Conservation (phyloP, 345 rosid genomes). For the Raphanus sativus region DNA sequence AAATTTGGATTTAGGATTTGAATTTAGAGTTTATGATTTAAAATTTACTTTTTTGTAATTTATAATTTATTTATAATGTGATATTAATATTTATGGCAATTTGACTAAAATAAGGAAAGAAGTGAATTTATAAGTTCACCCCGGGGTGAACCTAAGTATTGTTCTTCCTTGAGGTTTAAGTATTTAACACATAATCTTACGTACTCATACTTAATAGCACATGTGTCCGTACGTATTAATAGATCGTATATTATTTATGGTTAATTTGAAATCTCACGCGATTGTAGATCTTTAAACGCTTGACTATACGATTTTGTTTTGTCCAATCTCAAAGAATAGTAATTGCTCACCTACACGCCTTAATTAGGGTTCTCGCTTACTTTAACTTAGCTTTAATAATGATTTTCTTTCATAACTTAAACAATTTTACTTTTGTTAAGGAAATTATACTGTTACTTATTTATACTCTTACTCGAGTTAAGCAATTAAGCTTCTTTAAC, state of each 20-base stretch:
- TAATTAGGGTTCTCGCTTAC: slow-evolving; percentile 25
- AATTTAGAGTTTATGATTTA: too few species aligned
- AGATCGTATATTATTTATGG: slow-evolving; percentile 10
- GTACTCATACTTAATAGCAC: slow-evolving; percentile 8
- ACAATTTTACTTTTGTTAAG: not conserved
- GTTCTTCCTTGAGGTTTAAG: too few species aligned
- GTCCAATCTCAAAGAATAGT: slow-evolving; percentile 26
- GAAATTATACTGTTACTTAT: slow-evolving; percentile 1
- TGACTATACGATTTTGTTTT: slow-evolving; percentile 1
- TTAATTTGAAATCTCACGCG: slow-evolving; percentile 9
- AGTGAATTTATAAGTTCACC: too few species aligned
- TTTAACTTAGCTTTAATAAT: slow-evolving; percentile 11
- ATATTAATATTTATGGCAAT: too few species aligned
- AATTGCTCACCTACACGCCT: slow-evolving; percentile 28
- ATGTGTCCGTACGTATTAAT: slow-evolving; percentile 38
- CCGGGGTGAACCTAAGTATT: too few species aligned
- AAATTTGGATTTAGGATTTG: too few species aligned
- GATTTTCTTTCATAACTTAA: not conserved
- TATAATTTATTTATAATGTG: too few species aligned
- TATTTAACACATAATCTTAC: too few species aligned
- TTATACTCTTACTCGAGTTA: not conserved
- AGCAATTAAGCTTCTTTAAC: not conserved
- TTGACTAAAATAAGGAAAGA: too few species aligned
- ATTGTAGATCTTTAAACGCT: slow-evolving; percentile 8
- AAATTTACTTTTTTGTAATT: too few species aligned